These are phyloP conservation scores for Pulveroboletus sp. DNA, from an alignment of 768 basidiomycete species.

Conservation along the genomic window DNA sequence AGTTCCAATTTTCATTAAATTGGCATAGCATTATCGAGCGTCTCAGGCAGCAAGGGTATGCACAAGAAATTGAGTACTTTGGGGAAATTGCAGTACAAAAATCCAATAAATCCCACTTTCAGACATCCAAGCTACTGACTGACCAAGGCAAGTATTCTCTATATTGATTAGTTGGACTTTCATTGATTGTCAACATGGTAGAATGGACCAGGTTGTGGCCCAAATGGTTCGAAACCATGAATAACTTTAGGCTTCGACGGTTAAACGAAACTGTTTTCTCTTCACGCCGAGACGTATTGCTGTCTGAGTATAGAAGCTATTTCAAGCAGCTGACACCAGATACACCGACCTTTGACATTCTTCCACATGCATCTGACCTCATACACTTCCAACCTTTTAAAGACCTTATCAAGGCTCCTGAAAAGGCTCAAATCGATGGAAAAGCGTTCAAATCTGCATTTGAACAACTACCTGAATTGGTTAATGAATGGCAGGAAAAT, in stretches of 20 bases:
- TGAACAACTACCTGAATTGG: neutral
- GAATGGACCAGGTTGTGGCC: constrained; percentile 15
- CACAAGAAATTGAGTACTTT: neutral
- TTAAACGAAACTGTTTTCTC: neutral
- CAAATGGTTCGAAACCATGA: constrained; percentile 2
- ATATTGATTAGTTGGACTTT: too few relatives aligned
- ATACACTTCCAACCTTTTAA: neutral
- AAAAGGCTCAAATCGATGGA: neutral
- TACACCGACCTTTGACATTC: neutral
- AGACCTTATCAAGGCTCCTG: neutral
- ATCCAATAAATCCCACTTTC: neutral
- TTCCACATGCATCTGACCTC: constrained; percentile 3
- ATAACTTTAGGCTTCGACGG: neutral
- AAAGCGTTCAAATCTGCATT: constrained; percentile 1
- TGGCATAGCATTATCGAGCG: constrained; percentile 9
- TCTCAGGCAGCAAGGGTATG: constrained; percentile 7
- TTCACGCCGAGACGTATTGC: neutral
- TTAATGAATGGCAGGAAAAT: neutral
- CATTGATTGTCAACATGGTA: neutral
- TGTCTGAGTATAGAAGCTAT: neutral
- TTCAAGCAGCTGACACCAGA: neutral
- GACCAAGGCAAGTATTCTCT: constrained; percentile 1
- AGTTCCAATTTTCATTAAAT: neutral
- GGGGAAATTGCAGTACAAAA: fast-evolving
- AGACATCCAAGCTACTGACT: constrained; percentile 3